Percentiles rank a stretch among this genome's conserved stretches.
Evolutionary conservation across 1,284 basidiomycete species (phyloP).

Genomic region (Rugiboletus extremiorientalis): DNA sequence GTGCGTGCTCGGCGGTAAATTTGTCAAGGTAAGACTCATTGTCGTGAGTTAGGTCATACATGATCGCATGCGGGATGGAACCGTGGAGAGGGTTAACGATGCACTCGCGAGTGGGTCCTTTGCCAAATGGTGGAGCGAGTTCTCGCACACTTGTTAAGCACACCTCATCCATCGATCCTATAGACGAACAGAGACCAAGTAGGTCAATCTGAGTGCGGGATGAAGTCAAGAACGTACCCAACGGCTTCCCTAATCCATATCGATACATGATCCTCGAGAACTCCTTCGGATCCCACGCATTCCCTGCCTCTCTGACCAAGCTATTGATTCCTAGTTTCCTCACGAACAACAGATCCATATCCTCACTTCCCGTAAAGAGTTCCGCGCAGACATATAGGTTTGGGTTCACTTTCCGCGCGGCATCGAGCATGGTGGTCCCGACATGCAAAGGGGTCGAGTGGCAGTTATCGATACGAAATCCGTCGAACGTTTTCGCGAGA

Average conservation of each 20-base stretch:
- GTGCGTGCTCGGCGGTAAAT: constrained; percentile 87
- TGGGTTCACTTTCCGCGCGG: constrained; percentile 85
- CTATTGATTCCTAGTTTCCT: constrained; percentile 90
- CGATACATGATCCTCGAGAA: constrained; percentile 83
- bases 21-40: constrained; percentile 90
- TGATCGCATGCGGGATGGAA: constrained; percentile 84
- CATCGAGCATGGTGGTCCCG: constrained; percentile 90
- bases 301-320: constrained; percentile 89
- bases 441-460: constrained; percentile 97
- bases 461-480: constrained; percentile 97
- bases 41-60: constrained; percentile 95
- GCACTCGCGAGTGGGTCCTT: constrained; percentile 73
- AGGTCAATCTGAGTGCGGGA: background rate
- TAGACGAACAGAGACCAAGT: background rate
- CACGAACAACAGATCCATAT: constrained; percentile 90
- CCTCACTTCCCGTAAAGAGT: constrained; percentile 94
- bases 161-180: constrained; percentile 89
- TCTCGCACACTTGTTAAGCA: constrained; percentile 79
- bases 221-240: constrained; percentile 52
- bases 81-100: constrained; percentile 80
- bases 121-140: constrained; percentile 73
- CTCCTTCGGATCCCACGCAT: constrained; percentile 87
- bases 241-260: constrained; percentile 87
- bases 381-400: constrained; percentile 96
- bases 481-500: constrained; percentile 85